These are phyloP conservation scores for Patellifolia procumbens DNA, from an alignment of 179 eudicot genomes.

Conservation along the genomic window DNA sequence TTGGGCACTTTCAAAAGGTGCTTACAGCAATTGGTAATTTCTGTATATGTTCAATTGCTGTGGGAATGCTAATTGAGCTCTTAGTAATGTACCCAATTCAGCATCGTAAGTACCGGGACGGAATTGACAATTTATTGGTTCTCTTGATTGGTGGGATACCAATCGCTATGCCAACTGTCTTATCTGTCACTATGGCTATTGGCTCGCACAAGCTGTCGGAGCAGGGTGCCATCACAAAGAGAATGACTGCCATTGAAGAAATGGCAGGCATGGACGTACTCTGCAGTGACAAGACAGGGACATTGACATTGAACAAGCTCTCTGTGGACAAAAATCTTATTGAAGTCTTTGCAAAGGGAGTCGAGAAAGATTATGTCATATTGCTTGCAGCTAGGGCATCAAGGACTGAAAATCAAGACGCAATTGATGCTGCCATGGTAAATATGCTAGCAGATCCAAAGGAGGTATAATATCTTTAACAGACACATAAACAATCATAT, in stretches of 20 bases:
- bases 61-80: slow-evolving; percentile 82
- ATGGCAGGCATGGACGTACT: slow-evolving; percentile 97
- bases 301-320: slow-evolving; percentile 79
- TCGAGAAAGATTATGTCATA: slow-evolving; percentile 68
- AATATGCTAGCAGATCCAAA: slow-evolving; percentile 89
- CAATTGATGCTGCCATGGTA: slow-evolving; percentile 88
- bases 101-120: slow-evolving; percentile 69
- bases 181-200: slow-evolving; percentile 95
- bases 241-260: slow-evolving; percentile 97
- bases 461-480: slow-evolving; percentile 50
- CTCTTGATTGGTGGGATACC: slow-evolving; percentile 97
- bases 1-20: slow-evolving; percentile 90
- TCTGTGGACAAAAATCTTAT: slow-evolving; percentile 65
- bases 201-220: slow-evolving; percentile 90
- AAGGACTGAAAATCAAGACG: slow-evolving; percentile 91
- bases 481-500: background rate
- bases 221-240: slow-evolving; percentile 94
- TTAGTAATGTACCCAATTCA: slow-evolving; percentile 92
- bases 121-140: slow-evolving; percentile 82
- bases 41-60: slow-evolving; percentile 88
- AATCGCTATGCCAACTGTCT: slow-evolving; percentile 92
- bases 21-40: slow-evolving; percentile 90
- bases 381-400: slow-evolving; percentile 90
- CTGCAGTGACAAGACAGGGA: slow-evolving; percentile 95
- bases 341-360: slow-evolving; percentile 78